Evolutionary conservation across 2,329 filamentous ascomycete species (phyloP), one percentile per base, ranked within the genome.

Genomic region (Aspergillus puulaauensis): DNA sequence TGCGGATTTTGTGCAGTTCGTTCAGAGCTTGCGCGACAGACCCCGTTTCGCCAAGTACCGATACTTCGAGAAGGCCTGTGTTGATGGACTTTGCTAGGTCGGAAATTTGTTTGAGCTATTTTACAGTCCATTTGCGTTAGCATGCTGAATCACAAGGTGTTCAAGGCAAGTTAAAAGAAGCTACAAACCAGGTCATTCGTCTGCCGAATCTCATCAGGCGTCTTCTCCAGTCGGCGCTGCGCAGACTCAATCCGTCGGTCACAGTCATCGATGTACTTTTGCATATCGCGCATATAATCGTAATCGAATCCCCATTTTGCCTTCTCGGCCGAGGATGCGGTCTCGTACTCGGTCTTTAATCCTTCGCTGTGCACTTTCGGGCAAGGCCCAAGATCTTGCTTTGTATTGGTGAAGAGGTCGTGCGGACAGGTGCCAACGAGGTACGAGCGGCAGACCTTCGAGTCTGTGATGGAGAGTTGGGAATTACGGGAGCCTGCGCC

Each of bases 371-470:
- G 95, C 24, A 93, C 84, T 73, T 93, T 95, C 50, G 90, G 85
- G 71, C 95, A 99, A 0, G 87, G 85, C 2, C 95, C 95, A 35
- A 98, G 85, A 74, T 99, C 95, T 82, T 98, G 93, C 80, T 97
- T 98, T 46, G 95, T 99, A 79, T 99, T 99, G 64, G 93, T 99
- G 83, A 99, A 99, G 71, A 99, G 91, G 73, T 99, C 95, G 81
- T 98, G 93, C 1, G 95, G 95, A 75, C 95, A 99, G 58, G 91
- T 96, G 68, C 95, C 95, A 61, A 86, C 92, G 50, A 99, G 85
- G 75, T 93, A 98, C 17, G 93, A 97, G 55, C 91, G 90, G 81
- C 95, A 99, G 68, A 96, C 90, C 78, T 96, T 97, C 54, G 90
- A 84, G 75, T 98, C 95, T 59, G 87, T 95, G 68, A 99, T 89